These are phyloP conservation scores for Delitschia confertaspora DNA, from an alignment of 495 filamentous ascomycete genomes.

Conservation along the genomic window DNA sequence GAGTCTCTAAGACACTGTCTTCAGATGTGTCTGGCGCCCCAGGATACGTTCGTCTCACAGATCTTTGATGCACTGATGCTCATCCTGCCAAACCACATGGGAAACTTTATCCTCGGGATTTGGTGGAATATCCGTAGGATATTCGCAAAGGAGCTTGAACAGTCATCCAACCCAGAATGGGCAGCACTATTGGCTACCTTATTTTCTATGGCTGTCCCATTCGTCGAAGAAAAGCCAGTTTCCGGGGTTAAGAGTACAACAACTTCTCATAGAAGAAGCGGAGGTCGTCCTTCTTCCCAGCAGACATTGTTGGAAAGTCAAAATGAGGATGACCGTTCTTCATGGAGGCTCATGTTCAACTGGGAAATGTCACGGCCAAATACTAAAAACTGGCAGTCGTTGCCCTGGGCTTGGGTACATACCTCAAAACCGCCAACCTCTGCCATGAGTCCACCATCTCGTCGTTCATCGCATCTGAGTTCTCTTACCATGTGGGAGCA, in stretches of 20 bases:
- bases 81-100: conserved; percentile 38
- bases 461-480: neutral
- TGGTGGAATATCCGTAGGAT: conserved; percentile 74
- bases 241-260: conserved; percentile 4
- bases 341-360: conserved; percentile 19
- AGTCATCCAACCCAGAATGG: conserved; percentile 61
- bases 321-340: conserved; percentile 1
- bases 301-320: too few species aligned
- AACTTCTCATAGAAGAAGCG: conserved; percentile 3
- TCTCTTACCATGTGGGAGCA: neutral
- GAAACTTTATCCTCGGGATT: conserved; percentile 55
- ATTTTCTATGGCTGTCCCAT: conserved; percentile 47
- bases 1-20: conserved; percentile 18
- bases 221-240: conserved; percentile 25
- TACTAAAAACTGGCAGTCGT: conserved; percentile 16
- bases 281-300: neutral
- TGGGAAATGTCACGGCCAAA: conserved; percentile 6
- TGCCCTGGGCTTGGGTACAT: conserved; percentile 20
- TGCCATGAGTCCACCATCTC: conserved; percentile 12
- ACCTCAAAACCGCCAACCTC: conserved; percentile 6
- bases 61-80: conserved; percentile 13
- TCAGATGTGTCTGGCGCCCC: conserved; percentile 14
- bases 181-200: conserved; percentile 64
- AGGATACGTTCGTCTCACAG: conserved; percentile 10
- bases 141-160: conserved; percentile 42